A percentile compares a stretch with the other conserved stretches of the same genome.
Conservation (phyloP, 1,284 basidiomycete genomes). For the Paramarasmius palmivorus region DNA sequence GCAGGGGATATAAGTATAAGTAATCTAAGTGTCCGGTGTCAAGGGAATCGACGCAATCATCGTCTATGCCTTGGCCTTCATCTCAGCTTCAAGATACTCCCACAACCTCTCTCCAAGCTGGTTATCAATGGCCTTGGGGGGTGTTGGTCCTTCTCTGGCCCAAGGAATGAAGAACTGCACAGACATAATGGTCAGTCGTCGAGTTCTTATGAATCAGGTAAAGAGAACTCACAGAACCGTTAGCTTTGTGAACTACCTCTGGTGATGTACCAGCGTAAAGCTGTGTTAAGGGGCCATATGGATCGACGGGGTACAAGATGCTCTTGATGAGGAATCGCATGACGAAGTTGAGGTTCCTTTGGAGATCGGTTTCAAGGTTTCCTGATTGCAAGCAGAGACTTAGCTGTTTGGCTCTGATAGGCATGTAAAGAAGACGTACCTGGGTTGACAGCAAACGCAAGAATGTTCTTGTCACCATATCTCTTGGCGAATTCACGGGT, state of each 20-base stretch:
- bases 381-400: neutral
- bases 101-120: neutral
- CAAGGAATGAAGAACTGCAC: constrained; percentile 1
- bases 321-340: neutral
- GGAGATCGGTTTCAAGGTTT: neutral
- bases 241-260: neutral
- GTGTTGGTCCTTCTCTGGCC: neutral
- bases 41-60: no score
- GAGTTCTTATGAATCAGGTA: neutral
- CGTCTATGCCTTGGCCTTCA: neutral
- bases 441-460: neutral
- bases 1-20: no score
- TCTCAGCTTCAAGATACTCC: neutral
- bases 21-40: no score
- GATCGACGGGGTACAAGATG: neutral
- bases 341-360: neutral
- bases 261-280: neutral
- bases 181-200: no score
- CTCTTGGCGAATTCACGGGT: neutral
- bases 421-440: neutral
- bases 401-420: no score
- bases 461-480: neutral
- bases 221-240: neutral
- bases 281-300: constrained; percentile 1
- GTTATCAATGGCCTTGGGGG: neutral